Evolutionary conservation across 1,284 basidiomycete genomes (phyloP).

Genomic region (Puccinia horiana): DNA sequence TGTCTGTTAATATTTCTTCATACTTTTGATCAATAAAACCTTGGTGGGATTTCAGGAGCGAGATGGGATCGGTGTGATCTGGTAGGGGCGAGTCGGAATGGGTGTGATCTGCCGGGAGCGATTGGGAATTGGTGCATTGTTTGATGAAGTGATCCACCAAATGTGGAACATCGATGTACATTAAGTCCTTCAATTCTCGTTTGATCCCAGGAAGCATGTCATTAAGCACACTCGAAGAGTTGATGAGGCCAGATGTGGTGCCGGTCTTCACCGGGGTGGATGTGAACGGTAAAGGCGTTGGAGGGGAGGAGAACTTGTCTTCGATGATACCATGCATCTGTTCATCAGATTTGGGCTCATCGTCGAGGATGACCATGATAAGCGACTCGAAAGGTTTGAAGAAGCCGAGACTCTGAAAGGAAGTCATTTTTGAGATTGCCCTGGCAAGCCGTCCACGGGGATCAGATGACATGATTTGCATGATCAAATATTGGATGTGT

Average conservation of each 20-base stretch:
- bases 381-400: background rate
- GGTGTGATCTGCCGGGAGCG: background rate
- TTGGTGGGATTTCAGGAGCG: background rate
- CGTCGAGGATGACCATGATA: background rate
- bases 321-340: background rate
- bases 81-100: no score
- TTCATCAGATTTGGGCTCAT: background rate
- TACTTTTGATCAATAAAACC: no score
- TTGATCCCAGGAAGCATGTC: background rate
- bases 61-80: background rate
- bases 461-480: background rate
- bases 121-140: no score
- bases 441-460: no score
- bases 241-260: no score
- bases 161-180: background rate
- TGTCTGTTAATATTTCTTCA: no score
- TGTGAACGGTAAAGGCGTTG: background rate
- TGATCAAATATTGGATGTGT: background rate
- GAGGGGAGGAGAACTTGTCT: background rate
- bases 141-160: no score
- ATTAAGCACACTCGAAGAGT: background rate
- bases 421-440: background rate
- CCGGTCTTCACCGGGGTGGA: background rate
- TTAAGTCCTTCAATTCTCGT: background rate
- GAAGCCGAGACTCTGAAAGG: background rate